Conservation (phyloP, 2,329 filamentous ascomycete genomes). For the Podosphaera aphanis region DNA sequence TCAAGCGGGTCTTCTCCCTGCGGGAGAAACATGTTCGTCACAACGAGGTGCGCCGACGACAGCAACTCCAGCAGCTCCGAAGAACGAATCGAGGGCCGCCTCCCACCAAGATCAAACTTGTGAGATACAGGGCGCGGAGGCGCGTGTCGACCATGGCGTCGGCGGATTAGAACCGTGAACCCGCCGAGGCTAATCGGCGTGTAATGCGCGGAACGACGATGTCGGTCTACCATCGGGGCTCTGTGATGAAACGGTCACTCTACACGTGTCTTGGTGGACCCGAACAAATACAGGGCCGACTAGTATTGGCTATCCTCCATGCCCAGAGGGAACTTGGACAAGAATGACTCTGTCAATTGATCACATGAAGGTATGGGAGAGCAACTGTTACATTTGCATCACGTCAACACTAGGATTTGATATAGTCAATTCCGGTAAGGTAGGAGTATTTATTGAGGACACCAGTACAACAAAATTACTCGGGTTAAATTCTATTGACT, state of each 20-base stretch:
- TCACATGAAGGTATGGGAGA: background rate
- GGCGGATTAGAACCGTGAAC: background rate
- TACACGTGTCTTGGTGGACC: background rate
- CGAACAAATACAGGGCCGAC: background rate
- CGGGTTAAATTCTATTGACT: background rate
- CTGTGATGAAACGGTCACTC: constrained; percentile 2
- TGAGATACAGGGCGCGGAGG: background rate
- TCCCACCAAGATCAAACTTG: too few species aligned
- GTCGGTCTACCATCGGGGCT: constrained; percentile 1
- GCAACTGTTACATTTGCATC: background rate
- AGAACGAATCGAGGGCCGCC: too few species aligned
- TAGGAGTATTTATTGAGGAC: background rate
- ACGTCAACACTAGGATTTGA: background rate
- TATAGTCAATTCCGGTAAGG: background rate
- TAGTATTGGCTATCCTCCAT: background rate
- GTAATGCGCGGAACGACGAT: constrained; percentile 2
- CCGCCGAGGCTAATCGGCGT: background rate
- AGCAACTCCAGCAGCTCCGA: too few species aligned
- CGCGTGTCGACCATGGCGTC: background rate
- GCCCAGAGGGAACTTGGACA: background rate
- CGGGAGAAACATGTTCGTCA: too few species aligned
- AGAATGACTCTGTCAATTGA: background rate
- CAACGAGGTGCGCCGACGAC: too few species aligned
- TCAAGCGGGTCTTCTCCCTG: too few species aligned
- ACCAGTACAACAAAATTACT: background rate